phyloP scores from a whole-genome alignment of 257 asterid genomes.

The Scutellaria baicalensis region DNA sequence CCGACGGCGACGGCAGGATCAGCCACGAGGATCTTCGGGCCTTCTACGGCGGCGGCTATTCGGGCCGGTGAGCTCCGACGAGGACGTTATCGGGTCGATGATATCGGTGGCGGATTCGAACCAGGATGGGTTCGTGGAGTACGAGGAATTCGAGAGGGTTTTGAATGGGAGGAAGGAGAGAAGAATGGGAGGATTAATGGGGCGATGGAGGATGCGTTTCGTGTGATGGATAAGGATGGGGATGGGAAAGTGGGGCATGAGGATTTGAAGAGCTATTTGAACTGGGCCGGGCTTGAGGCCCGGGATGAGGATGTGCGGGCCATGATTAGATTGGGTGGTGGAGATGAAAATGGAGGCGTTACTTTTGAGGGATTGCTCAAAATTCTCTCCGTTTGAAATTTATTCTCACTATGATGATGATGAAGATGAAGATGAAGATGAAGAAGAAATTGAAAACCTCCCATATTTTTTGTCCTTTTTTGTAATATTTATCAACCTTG shows the following conservation, averaged over 20 bases:
- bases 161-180: constrained; percentile 17
- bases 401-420: neutral
- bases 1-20: constrained; percentile 76
- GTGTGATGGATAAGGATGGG: constrained; percentile 85
- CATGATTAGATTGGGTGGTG: constrained; percentile 72
- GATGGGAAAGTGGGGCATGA: constrained; percentile 77
- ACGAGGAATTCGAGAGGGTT: constrained; percentile 80
- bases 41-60: constrained; percentile 39
- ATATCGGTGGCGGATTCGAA: constrained; percentile 58
- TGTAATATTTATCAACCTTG: neutral
- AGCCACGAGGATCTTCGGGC: constrained; percentile 66
- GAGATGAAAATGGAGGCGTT: constrained; percentile 58
- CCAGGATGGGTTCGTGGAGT: constrained; percentile 69
- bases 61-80: constrained; percentile 8
- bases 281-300: constrained; percentile 62
- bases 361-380: constrained; percentile 54
- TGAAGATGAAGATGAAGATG: neutral
- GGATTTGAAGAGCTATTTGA: constrained; percentile 55
- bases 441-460: neutral
- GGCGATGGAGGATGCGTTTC: constrained; percentile 73
- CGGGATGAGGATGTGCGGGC: constrained; percentile 74
- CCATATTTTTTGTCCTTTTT: neutral
- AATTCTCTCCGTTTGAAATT: constrained; percentile 47
- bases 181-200: neutral
- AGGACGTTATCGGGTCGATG: constrained; percentile 65